Evolutionary conservation across 148 eudicot genomes (phyloP), one percentile per base, ranked within the genome.

Genomic region (Beta vulgaris): DNA sequence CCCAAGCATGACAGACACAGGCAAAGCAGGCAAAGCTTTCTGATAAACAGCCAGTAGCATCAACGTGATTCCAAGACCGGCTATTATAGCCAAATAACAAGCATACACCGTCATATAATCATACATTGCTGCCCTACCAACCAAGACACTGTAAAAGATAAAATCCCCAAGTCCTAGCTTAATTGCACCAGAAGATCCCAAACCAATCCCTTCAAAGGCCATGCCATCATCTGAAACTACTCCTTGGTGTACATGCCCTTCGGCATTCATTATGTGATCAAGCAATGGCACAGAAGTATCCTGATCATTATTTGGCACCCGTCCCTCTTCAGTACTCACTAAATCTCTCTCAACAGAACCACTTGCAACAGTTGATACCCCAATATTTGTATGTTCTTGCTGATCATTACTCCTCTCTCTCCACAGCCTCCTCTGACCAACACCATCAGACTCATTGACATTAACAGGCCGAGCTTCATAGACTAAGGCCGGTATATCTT

Each of bases 51-150:
- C 98, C 69, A 91, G 83, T 43, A 96, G 89, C 81, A 85, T 49
- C 75, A 96, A 80, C 29, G 99, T 92, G 64, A 91, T 76, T 55
- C 98, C 99, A 69, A 96, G 94, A 74, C 98, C 97, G 13, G 98
- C 95, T 64, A 96, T 84, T 57, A 96, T 89, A 67, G 99, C 99
- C 57, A 96, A 82, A 76, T 95, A 95, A 81, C 97, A 95, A 1
- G 97, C 97, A 51, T 92, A 92, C 40, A 92, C 98, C 0, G 98
- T 89, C 98, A 92, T 91, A 77, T 85, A 88, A 77, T 91, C 98
- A 69, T 91, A 96, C 98, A 96, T 92, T 32, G 99, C 98, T 23
- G 98, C 99, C 82, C 99, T 82, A 9, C 97, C 98, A 75, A 96
- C 99, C 74, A 96, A 84, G 66, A 92, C 99, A 76, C 99, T 92